Conservation (phyloP, 1,139 yeast genomes). For the Sugiyamaella castrensis region DNA sequence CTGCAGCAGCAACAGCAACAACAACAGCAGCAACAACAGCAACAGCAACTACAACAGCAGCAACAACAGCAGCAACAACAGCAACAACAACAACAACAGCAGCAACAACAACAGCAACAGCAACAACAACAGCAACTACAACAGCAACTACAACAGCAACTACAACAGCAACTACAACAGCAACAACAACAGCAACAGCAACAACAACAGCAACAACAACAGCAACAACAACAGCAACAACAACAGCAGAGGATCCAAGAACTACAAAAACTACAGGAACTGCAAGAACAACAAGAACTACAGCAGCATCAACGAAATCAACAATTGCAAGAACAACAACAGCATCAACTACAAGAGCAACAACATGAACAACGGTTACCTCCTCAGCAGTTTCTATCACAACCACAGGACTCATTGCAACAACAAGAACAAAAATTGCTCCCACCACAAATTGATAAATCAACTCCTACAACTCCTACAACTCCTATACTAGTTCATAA, state of each 20-base stretch:
- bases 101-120: constrained; percentile 3
- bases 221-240: neutral
- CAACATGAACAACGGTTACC: neutral
- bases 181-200: neutral
- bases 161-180: neutral
- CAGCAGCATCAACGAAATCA: too few relatives aligned
- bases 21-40: too few relatives aligned
- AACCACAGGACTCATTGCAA: constrained; percentile 1
- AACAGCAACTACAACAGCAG: too few relatives aligned
- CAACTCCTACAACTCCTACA: neutral
- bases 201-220: too few relatives aligned
- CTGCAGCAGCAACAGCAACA: too few relatives aligned
- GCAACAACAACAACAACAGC: neutral
- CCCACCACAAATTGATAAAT: neutral
- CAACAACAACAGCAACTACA: neutral
- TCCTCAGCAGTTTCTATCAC: neutral
- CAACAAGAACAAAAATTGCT: constrained; percentile 1
- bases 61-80: neutral
- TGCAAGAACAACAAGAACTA: too few relatives aligned
- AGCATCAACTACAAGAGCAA: constrained; percentile 1
- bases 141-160: neutral
- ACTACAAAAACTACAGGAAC: neutral
- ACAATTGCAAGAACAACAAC: constrained; percentile 1
- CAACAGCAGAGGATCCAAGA: too few relatives aligned
- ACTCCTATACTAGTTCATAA: neutral